These are phyloP conservation scores for Capsicum chinense DNA, from an alignment of 257 asterid species.

Conservation along the genomic window DNA sequence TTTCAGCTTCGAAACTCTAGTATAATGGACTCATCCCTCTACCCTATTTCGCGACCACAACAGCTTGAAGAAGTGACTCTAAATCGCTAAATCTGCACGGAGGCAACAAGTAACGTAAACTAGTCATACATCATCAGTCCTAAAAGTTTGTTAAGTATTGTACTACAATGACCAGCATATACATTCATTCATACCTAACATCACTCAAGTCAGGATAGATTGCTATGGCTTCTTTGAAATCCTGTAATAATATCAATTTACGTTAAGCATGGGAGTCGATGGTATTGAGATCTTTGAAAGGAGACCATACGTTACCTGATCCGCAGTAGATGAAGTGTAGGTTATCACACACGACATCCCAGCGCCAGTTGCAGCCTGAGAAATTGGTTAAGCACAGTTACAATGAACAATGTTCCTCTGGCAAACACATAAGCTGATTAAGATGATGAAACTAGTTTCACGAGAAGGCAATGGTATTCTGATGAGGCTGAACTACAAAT, in stretches of 20 bases:
- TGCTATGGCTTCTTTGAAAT: constrained; percentile 82
- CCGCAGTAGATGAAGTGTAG: constrained; percentile 82
- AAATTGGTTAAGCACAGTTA: neutral
- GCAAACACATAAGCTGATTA: neutral
- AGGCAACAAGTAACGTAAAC: constrained; percentile 12
- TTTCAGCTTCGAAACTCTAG: neutral
- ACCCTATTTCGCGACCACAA: constrained; percentile 47
- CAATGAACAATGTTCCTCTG: too few species aligned
- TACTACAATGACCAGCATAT: neutral
- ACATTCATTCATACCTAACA: constrained; percentile 54
- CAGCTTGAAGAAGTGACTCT: constrained; percentile 62
- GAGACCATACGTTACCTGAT: constrained; percentile 58
- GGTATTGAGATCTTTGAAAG: neutral
- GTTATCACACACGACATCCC: constrained; percentile 94
- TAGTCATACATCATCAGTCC: neutral
- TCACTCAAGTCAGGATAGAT: constrained; percentile 79
- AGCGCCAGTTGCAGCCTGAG: constrained; percentile 91
- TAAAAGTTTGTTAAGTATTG: neutral
- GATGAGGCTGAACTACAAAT: neutral
- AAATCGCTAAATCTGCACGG: constrained; percentile 70
- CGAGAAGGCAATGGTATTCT: neutral
- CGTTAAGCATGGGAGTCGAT: neutral
- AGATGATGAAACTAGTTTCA: neutral
- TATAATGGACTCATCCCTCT: neutral
- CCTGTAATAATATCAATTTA: constrained; percentile 44